A percentile compares a stretch with the other conserved stretches of the same genome.
These are phyloP conservation scores for Oryza nivara DNA, from an alignment of 176 grass and related monocot genomes.

Conservation along the genomic window DNA sequence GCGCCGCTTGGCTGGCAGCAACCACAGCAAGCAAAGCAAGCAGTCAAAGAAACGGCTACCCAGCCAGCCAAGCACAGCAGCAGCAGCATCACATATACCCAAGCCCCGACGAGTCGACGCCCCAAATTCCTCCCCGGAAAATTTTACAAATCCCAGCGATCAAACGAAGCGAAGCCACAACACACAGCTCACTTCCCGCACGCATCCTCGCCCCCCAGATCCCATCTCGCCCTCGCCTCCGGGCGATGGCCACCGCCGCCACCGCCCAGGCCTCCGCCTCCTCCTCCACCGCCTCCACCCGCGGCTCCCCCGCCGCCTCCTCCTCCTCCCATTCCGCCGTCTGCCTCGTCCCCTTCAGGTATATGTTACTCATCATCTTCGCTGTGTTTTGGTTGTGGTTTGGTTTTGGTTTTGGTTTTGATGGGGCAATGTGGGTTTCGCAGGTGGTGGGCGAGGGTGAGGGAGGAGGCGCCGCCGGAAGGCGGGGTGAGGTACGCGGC, in stretches of 20 bases:
- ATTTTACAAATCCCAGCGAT: constrained; percentile 11
- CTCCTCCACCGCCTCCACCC: constrained; percentile 41
- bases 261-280: constrained; percentile 31
- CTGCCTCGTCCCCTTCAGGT: constrained; percentile 81
- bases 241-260: constrained; percentile 50
- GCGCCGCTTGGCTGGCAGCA: too few species aligned
- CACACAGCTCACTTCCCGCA: constrained; percentile 45
- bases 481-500: constrained; percentile 67
- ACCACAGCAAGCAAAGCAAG: too few species aligned
- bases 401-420: not conserved
- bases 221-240: not conserved
- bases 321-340: constrained; percentile 39
- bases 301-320: constrained; percentile 18
- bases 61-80: too few species aligned
- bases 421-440: not conserved
- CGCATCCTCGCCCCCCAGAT: constrained; percentile 39
- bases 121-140: not conserved
- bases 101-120: too few species aligned
- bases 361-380: too few species aligned
- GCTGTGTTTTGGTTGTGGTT: too few species aligned
- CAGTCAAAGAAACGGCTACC: not conserved
- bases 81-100: too few species aligned
- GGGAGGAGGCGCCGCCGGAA: constrained; percentile 47
- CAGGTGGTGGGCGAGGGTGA: constrained; percentile 73
- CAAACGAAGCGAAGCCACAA: not conserved